These are phyloP conservation scores for Hypoxylon sp. DNA, from an alignment of 2,329 filamentous ascomycete species.

Conservation along the genomic window DNA sequence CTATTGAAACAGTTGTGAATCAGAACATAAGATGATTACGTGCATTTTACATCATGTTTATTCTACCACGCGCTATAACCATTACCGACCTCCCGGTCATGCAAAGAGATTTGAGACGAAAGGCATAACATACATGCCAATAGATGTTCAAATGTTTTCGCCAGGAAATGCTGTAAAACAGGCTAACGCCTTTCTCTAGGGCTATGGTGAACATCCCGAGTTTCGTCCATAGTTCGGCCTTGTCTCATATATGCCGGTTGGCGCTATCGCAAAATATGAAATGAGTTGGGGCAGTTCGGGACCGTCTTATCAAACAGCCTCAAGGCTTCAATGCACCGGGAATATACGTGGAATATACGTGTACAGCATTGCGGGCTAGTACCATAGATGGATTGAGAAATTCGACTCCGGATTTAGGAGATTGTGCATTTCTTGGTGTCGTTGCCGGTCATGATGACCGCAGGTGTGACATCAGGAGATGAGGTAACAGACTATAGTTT, in stretches of 20 bases:
- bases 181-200: slow-evolving; percentile 37
- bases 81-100: slow-evolving; percentile 15
- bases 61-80: background rate
- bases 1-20: background rate
- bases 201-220: slow-evolving; percentile 51
- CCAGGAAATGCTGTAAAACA: slow-evolving; percentile 23
- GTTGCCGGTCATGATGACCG: slow-evolving; percentile 32
- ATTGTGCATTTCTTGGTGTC: background rate
- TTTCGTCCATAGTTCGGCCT: slow-evolving; percentile 48
- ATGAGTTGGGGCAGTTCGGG: slow-evolving; percentile 26
- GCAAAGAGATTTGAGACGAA: slow-evolving; percentile 19
- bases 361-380: slow-evolving; percentile 7
- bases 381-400: slow-evolving; percentile 9
- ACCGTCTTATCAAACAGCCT: slow-evolving; percentile 26
- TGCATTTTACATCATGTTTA: slow-evolving; percentile 8
- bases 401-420: slow-evolving; percentile 24
- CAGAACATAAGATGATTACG: background rate
- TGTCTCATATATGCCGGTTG: slow-evolving; percentile 39
- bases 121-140: slow-evolving; percentile 30
- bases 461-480: slow-evolving; percentile 40
- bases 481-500: slow-evolving; percentile 24
- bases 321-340: slow-evolving; percentile 7
- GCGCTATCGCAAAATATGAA: slow-evolving; percentile 39
- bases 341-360: slow-evolving; percentile 16
- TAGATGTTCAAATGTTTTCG: slow-evolving; percentile 12